These are phyloP conservation scores for Diaporthe helianthi DNA, from an alignment of 2,329 filamentous ascomycete species.

Conservation along the genomic window DNA sequence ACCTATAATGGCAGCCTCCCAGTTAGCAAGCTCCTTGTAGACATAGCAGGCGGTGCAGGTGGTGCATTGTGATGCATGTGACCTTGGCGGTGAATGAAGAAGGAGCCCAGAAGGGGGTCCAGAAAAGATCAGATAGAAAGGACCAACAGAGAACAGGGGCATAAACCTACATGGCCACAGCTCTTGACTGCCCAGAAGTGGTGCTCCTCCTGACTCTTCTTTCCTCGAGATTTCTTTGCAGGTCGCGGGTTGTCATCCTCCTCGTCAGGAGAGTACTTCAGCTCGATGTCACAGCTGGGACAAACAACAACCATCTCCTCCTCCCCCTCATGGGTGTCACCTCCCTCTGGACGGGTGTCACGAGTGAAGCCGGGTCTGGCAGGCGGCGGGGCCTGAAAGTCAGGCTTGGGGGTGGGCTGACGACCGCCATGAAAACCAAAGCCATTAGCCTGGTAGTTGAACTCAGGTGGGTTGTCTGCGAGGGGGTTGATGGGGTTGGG, in stretches of 20 bases:
- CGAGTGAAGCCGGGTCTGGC: slow-evolving; percentile 82
- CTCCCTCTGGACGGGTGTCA: slow-evolving; percentile 40
- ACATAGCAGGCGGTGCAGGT: background rate
- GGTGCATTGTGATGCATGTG: background rate
- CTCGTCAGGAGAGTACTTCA: slow-evolving; percentile 72
- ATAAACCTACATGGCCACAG: slow-evolving; percentile 82
- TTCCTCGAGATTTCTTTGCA: slow-evolving; percentile 51
- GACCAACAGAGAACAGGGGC: background rate
- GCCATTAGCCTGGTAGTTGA: slow-evolving; percentile 46
- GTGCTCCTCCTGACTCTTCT: slow-evolving; percentile 69
- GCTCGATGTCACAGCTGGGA: slow-evolving; percentile 83
- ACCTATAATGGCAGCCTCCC: slow-evolving; percentile 52
- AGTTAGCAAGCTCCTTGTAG: background rate
- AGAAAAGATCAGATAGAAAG: background rate
- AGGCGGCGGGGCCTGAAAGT: slow-evolving; percentile 68
- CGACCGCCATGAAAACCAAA: slow-evolving; percentile 38
- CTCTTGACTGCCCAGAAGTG: slow-evolving; percentile 92
- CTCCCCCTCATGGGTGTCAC: slow-evolving; percentile 61
- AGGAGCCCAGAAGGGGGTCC: background rate
- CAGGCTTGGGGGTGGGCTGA: slow-evolving; percentile 50
- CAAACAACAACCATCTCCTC: slow-evolving; percentile 80
- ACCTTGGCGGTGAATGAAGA: background rate
- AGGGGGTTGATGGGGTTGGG: slow-evolving; percentile 36
- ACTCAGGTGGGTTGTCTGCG: slow-evolving; percentile 41
- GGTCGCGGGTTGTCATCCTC: slow-evolving; percentile 40